Evolutionary conservation across 805 yeast genomes (phyloP).

Genomic region (Wickerhamomyces rabaulensis): DNA sequence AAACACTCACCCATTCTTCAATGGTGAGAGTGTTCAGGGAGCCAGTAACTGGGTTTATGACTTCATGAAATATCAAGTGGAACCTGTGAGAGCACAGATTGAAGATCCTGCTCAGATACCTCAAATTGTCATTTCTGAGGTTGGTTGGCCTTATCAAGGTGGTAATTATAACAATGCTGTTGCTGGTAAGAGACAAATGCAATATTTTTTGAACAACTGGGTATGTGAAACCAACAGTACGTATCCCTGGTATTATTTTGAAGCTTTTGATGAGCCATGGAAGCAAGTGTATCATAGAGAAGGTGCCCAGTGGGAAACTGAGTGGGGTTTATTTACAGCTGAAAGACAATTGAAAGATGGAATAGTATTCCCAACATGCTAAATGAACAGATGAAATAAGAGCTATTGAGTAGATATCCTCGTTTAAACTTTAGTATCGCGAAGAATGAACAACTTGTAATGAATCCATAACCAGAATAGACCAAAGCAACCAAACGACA

Average conservation of each 20-base stretch:
- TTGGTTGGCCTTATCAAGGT: constrained; percentile 71
- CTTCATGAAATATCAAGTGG: constrained; percentile 38
- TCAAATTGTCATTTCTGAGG: constrained; percentile 47
- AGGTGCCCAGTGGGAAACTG: constrained; percentile 55
- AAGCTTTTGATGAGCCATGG: constrained; percentile 75
- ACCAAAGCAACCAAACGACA: constrained; percentile 71
- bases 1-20: constrained; percentile 64
- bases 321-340: constrained; percentile 60
- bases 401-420: not conserved
- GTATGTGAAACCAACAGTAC: constrained; percentile 37
- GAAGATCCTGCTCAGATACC: constrained; percentile 23
- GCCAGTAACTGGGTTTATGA: constrained; percentile 52
- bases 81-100: constrained; percentile 25
- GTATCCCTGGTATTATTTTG: constrained; percentile 55
- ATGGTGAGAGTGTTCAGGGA: constrained; percentile 43
- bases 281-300: constrained; percentile 46
- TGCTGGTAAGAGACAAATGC: constrained; percentile 42
- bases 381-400: not conserved
- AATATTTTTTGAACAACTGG: constrained; percentile 46
- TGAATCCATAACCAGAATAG: constrained; percentile 82
- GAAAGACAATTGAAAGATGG: constrained; percentile 43
- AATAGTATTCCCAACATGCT: constrained; percentile 33
- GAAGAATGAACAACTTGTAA: constrained; percentile 37
- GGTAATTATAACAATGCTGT: constrained; percentile 41
- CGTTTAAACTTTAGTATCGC: not conserved